phyloP scores from a whole-genome alignment of 345 rosid species.

The Nasturtium officinale region DNA sequence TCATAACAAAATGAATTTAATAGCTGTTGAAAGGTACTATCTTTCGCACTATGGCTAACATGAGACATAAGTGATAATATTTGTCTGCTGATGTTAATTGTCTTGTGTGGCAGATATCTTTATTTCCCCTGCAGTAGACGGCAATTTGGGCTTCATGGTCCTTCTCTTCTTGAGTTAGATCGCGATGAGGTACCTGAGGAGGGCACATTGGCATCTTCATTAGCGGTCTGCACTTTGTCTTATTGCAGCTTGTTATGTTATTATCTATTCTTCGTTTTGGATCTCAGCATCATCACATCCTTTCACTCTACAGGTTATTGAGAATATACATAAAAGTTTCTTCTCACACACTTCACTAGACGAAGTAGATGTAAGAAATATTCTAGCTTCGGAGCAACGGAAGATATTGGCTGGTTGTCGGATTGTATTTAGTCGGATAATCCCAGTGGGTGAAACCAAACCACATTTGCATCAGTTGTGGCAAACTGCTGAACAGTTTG shows the following conservation, averaged over 20 bases:
- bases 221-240: slow-evolving; percentile 65
- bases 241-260: slow-evolving; percentile 8
- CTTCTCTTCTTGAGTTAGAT: slow-evolving; percentile 98
- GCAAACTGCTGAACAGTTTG: slow-evolving; percentile 98
- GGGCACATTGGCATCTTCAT: slow-evolving; percentile 92
- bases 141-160: slow-evolving; percentile 95
- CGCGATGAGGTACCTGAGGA: slow-evolving; percentile 95
- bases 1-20: slow-evolving; percentile 82
- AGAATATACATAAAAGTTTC: slow-evolving; percentile 75
- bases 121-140: slow-evolving; percentile 98
- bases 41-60: background rate
- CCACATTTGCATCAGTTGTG: slow-evolving; percentile 95
- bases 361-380: slow-evolving; percentile 87
- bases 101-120: slow-evolving; percentile 65
- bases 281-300: slow-evolving; percentile 23
- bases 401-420: slow-evolving; percentile 88
- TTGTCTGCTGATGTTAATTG: slow-evolving; percentile 23
- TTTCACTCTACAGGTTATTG: slow-evolving; percentile 71
- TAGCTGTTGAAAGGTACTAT: slow-evolving; percentile 87
- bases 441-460: slow-evolving; percentile 91
- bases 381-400: slow-evolving; percentile 80
- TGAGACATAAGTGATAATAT: background rate
- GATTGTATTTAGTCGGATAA: slow-evolving; percentile 85
- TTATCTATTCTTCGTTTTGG: slow-evolving; percentile 17
- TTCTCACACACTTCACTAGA: slow-evolving; percentile 71